Evolutionary conservation across 2,329 filamentous ascomycete genomes (phyloP), one percentile per base, ranked within the genome.

Genomic region (Coniella lustricola): DNA sequence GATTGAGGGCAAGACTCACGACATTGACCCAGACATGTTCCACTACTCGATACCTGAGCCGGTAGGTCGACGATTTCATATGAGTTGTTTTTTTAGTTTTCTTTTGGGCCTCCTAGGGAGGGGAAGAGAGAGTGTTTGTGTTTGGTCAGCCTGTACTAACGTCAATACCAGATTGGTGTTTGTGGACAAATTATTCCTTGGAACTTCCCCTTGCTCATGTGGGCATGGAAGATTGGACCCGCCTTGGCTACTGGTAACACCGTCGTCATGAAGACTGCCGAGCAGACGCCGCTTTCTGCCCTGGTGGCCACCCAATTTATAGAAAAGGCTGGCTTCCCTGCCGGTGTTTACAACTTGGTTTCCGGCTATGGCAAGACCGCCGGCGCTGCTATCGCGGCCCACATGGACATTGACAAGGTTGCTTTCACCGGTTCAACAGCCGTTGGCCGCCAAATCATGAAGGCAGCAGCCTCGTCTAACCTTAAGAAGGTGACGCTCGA

Each of bases 1-100:
- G 82, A 84, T 93, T 57, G 77, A 83, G 68, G 89, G 90, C 68
- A 89, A 90, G 75, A 88, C 89, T 49, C 82, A 93, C 56, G 87
- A 94, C 60, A 86, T 88, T 58, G 73, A 77, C 60, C 77, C 80
- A 50, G 83, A 87, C 56, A 88, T 84, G 67, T 89, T 94, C 72
- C 84, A 87, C 73, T 94, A 93, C 73, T 90, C 87, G 55, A 74
- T 79, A 61, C 79, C 81, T 57, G 87, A 95, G 76, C 87, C 89
- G 9, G 73, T 79, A 64, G 59, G 75, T 68, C 22, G 3, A 9
- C 10, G n/a, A n/a, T 20, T 16, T 33, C n/a, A n/a, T n/a, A n/a
- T n/a, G n/a, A n/a, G n/a, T n/a, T n/a, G n/a, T n/a, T n/a, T n/a
- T n/a, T n/a, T n/a, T n/a, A n/a, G n/a, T n/a, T n/a, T n/a, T n/a